Percentiles rank a stretch among this genome's conserved stretches.
phyloP scores from a whole-genome alignment of 2,329 filamentous ascomycete genomes.

The Cytospora leucostoma region DNA sequence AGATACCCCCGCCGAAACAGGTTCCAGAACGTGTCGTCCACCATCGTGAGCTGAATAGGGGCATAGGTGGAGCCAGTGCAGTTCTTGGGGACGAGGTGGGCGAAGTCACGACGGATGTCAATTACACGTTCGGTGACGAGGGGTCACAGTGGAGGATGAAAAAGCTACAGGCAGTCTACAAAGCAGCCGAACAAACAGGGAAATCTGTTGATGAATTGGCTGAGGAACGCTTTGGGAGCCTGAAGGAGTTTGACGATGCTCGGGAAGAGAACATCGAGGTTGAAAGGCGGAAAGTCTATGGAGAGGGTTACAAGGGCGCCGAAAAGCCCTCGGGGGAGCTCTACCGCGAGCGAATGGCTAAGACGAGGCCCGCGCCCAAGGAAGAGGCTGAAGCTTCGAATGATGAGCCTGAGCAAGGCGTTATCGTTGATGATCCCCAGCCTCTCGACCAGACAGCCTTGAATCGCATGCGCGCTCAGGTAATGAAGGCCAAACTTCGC shows the following conservation, averaged over 20 bases:
- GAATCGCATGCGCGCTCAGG: conserved; percentile 86
- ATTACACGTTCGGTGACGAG: conserved; percentile 85
- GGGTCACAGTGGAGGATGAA: conserved; percentile 97
- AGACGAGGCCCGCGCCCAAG: conserved; percentile 47
- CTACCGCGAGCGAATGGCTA: conserved; percentile 72
- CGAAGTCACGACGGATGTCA: conserved; percentile 60
- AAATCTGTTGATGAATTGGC: conserved; percentile 80
- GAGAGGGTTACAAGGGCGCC: conserved; percentile 79
- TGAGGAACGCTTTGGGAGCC: conserved; percentile 74
- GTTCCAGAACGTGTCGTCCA: conserved; percentile 74
- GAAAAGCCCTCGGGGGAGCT: conserved; percentile 87
- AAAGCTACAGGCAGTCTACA: conserved; percentile 84
- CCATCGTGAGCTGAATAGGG: conserved; percentile 75
- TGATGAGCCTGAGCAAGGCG: conserved; percentile 52
- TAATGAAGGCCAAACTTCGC: conserved; percentile 93
- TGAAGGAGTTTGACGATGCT: conserved; percentile 88
- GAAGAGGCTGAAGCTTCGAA: conserved; percentile 36
- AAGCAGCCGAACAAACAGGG: conserved; percentile 71
- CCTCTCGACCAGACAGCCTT: conserved; percentile 75
- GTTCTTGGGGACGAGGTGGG: conserved; percentile 56
- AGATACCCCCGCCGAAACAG: conserved; percentile 52
- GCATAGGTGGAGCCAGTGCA: conserved; percentile 42
- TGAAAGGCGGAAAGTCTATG: conserved; percentile 80
- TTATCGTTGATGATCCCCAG: conserved; percentile 56
- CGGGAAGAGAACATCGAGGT: conserved; percentile 91